phyloP scores from a whole-genome alignment of 768 basidiomycete genomes.

The Boletellus ananiceps region DNA sequence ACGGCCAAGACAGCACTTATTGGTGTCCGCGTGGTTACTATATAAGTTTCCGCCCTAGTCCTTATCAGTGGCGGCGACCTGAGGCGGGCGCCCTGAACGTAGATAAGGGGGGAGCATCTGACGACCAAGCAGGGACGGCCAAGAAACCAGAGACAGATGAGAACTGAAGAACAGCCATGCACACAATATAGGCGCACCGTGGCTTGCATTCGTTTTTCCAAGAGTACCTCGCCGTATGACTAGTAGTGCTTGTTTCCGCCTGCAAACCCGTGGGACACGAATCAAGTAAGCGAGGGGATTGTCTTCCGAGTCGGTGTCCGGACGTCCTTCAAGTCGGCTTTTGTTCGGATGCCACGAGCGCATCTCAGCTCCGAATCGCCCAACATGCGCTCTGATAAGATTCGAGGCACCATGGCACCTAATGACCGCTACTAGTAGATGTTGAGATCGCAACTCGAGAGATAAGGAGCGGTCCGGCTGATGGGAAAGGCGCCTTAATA shows the following conservation, averaged over 20 bases:
- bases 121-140: neutral
- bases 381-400: neutral
- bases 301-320: neutral
- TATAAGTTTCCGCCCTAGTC: slow-evolving; percentile 6
- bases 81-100: neutral
- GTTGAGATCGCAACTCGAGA: neutral
- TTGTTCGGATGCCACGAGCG: neutral
- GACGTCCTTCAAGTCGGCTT: neutral
- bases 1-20: neutral
- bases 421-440: neutral
- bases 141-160: neutral
- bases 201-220: no score
- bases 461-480: slow-evolving; percentile 2
- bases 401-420: neutral
- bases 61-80: slow-evolving; percentile 15
- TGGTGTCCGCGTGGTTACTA: neutral
- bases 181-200: no score
- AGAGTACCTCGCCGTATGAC: no score
- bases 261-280: no score
- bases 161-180: no score
- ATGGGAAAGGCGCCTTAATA: neutral
- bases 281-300: no score
- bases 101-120: slow-evolving; percentile 13
- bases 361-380: neutral
- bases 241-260: no score